These are phyloP conservation scores for Capsicum baccatum DNA, from an alignment of 257 asterid genomes.

Conservation along the genomic window DNA sequence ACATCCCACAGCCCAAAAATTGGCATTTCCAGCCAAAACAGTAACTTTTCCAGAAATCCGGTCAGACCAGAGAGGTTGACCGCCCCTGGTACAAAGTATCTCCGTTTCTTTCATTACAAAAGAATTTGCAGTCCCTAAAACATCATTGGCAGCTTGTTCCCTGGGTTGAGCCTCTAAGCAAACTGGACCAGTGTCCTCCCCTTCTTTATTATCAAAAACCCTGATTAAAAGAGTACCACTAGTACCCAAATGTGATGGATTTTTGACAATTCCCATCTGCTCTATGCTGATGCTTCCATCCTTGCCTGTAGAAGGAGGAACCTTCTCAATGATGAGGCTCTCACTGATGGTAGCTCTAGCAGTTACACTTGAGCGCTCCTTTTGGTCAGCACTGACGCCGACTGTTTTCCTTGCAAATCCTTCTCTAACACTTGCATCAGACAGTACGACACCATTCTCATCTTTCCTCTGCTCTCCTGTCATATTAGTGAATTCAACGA, in stretches of 20 bases:
- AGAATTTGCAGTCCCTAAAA: constrained; percentile 66
- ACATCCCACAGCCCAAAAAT: constrained; percentile 98
- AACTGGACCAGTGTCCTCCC: constrained; percentile 65
- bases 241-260: constrained; percentile 37
- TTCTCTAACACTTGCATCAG: constrained; percentile 51
- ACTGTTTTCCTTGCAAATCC: constrained; percentile 54
- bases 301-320: constrained; percentile 59
- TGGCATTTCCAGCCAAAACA: constrained; percentile 91
- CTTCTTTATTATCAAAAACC: constrained; percentile 71
- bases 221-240: constrained; percentile 65
- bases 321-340: constrained; percentile 85
- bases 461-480: constrained; percentile 52
- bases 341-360: constrained; percentile 86
- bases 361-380: constrained; percentile 65
- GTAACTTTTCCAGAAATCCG: constrained; percentile 85
- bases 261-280: constrained; percentile 55
- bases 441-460: constrained; percentile 47
- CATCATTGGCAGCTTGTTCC: constrained; percentile 79
- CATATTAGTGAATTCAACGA: constrained; percentile 51
- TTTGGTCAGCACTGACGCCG: constrained; percentile 54
- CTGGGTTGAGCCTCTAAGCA: constrained; percentile 89
- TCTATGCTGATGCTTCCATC: constrained; percentile 63
- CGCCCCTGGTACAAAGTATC: constrained; percentile 65
- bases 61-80: constrained; percentile 85
- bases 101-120: constrained; percentile 77